Evolutionary conservation across 345 rosid genomes (phyloP).

Genomic region (Euphorbia pulcherrima): DNA sequence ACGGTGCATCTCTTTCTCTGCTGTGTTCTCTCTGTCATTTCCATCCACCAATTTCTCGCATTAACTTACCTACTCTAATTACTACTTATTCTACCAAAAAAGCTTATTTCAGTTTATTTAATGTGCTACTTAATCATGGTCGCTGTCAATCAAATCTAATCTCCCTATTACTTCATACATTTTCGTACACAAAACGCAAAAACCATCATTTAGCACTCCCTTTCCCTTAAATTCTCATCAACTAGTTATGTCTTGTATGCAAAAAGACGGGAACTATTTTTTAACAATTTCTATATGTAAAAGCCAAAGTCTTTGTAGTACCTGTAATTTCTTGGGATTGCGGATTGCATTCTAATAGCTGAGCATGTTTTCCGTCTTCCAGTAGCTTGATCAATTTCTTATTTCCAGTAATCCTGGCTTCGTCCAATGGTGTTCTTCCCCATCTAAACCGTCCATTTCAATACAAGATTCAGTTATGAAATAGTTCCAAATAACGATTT

Average conservation of each 20-base stretch:
- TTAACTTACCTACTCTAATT: not conserved
- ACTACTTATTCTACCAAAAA: too few relatives aligned
- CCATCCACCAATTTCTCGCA: not conserved
- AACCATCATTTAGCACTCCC: too few relatives aligned
- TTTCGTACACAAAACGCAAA: too few relatives aligned
- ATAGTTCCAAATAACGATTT: not conserved
- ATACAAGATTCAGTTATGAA: not conserved
- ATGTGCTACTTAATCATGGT: too few relatives aligned
- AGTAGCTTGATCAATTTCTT: constrained; percentile 74
- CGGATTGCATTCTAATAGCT: constrained; percentile 33
- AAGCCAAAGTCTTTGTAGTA: constrained; percentile 24
- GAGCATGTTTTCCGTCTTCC: constrained; percentile 55
- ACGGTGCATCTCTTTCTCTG: constrained; percentile 62
- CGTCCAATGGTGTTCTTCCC: constrained; percentile 85
- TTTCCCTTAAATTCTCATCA: too few relatives aligned
- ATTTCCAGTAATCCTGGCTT: constrained; percentile 66
- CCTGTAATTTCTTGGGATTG: constrained; percentile 42
- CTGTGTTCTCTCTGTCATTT: constrained; percentile 34
- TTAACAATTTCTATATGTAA: too few relatives aligned
- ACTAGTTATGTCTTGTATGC: too few relatives aligned
- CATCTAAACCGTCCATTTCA: constrained; percentile 43
- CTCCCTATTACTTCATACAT: too few relatives aligned
- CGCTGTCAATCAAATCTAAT: too few relatives aligned
- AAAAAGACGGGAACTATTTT: too few relatives aligned
- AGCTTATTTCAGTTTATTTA: too few relatives aligned